A percentile compares a stretch with the other conserved stretches of the same genome.
Evolutionary conservation across 805 yeast species (phyloP).

Genomic region (Candida dajiaensis): DNA sequence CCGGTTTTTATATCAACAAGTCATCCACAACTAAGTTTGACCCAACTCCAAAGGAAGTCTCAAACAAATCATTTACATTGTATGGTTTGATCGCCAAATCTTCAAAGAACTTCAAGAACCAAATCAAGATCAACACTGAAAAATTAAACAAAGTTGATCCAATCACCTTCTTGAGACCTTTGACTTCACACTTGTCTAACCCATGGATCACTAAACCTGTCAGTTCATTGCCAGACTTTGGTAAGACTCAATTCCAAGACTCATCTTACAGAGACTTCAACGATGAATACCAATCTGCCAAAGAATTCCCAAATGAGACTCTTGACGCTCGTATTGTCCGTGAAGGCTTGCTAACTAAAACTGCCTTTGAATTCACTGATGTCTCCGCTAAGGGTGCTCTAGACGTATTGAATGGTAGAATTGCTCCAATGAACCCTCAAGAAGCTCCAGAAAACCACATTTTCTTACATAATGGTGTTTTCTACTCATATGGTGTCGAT

Average conservation of each 20-base stretch:
- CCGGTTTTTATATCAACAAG: constrained; percentile 77
- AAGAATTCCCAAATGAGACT: constrained; percentile 57
- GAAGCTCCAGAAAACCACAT: constrained; percentile 59
- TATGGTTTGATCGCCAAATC: constrained; percentile 53
- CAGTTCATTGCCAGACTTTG: constrained; percentile 22
- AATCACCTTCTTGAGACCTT: constrained; percentile 55
- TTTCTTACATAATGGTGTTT: constrained; percentile 75
- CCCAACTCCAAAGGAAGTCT: constrained; percentile 40
- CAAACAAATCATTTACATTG: constrained; percentile 37
- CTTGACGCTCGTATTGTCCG: constrained; percentile 65
- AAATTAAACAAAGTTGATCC: constrained; percentile 39
- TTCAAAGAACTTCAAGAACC: constrained; percentile 56
- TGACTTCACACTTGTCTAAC: constrained; percentile 50
- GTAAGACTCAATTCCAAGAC: constrained; percentile 22
- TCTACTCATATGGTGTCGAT: constrained; percentile 75
- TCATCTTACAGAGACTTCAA: constrained; percentile 70
- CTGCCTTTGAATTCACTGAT: constrained; percentile 68
- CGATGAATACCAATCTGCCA: constrained; percentile 80
- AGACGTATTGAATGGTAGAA: constrained; percentile 65
- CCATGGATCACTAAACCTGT: constrained; percentile 61
- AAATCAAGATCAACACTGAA: constrained; percentile 46
- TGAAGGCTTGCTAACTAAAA: constrained; percentile 68
- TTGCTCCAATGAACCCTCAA: constrained; percentile 74
- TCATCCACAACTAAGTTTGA: constrained; percentile 66
- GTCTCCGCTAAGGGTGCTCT: constrained; percentile 78